Base-by-base conservation (phyloP, 176 grass and related monocot species). In the Musa beccarii region DNA sequence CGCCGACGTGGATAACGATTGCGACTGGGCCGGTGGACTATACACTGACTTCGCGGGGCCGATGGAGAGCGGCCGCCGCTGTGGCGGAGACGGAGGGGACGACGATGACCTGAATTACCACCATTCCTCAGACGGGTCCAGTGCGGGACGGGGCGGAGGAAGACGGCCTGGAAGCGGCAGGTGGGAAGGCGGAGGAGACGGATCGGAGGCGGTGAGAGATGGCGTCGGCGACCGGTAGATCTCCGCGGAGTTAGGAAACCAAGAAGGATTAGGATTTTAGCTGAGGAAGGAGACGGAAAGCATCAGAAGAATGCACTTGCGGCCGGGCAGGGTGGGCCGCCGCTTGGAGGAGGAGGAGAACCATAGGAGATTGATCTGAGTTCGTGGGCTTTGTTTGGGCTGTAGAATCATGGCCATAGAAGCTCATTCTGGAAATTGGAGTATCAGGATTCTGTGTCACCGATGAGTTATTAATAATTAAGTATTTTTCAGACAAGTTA, bases 161-260 rank as follows among this genome's bases (percentile, higher is more conserved):
- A 49, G 24, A 75, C 68, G 49, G 17, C 68, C 34, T 70, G 26
- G 54, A 49, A 75, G 53, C 72, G 23, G 68, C 49, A 70, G 16
- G 34, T 43, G 49, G 68, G 16, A 51, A 49, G 68, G 49, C 50
- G 16, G 68, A 49, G 17, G 68, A 17, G 17, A 52, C 68, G 43
- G 68, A 70, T 51, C 21, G 68, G 43, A 70, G 68, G 9, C 68
- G 68, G 19, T 9, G 68, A 49, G 68, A 52, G 68, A 70, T 34
- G 9, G 68, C 43, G 20, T 70, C 49, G 68, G 68, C 34, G 68
- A 70, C 11, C 68, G 16, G 68, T 51, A 70, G 49, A 70, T 70
- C 68, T 70, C 68, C 17, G 17, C 51, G 49, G 49, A 70, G 17
- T 70, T 70, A 70, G 51, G 26, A 70, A 70, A 49, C 34, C 68